These are phyloP conservation scores for Manihot esculenta DNA, from an alignment of 441 rosid species.

Conservation along the genomic window DNA sequence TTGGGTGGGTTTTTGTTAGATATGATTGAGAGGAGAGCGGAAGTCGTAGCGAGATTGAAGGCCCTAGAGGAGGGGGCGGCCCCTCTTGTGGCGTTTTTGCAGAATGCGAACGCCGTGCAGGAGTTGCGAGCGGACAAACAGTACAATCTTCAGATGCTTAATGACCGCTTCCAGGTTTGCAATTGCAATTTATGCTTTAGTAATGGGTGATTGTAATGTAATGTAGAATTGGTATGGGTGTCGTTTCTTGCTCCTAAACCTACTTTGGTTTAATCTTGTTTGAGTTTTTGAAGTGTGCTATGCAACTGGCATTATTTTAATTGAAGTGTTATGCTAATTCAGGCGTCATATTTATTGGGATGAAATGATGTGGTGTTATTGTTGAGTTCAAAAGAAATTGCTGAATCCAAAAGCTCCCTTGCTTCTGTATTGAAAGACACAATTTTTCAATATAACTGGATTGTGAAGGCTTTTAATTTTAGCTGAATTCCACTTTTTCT, in stretches of 20 bases:
- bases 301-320: too few species aligned
- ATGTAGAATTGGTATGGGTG: neutral
- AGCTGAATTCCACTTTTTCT: neutral
- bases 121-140: constrained; percentile 77
- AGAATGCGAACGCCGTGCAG: constrained; percentile 73
- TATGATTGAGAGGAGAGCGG: constrained; percentile 87
- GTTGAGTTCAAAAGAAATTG: too few species aligned
- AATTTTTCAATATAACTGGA: too few species aligned
- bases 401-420: neutral
- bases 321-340: too few species aligned
- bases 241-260: neutral
- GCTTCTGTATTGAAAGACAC: too few species aligned
- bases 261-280: too few species aligned
- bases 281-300: too few species aligned
- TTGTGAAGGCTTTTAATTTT: too few species aligned
- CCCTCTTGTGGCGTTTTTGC: constrained; percentile 69
- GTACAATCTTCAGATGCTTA: constrained; percentile 90
- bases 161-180: constrained; percentile 81
- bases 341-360: too few species aligned
- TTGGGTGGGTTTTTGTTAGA: constrained; percentile 30
- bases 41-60: constrained; percentile 84
- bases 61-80: constrained; percentile 92
- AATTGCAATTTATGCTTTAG: neutral
- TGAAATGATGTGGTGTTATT: too few species aligned
- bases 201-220: neutral